Percentiles rank a stretch among this genome's conserved stretches.
phyloP scores from a whole-genome alignment of 257 asterid genomes.

The Fraxinus pennsylvanica region DNA sequence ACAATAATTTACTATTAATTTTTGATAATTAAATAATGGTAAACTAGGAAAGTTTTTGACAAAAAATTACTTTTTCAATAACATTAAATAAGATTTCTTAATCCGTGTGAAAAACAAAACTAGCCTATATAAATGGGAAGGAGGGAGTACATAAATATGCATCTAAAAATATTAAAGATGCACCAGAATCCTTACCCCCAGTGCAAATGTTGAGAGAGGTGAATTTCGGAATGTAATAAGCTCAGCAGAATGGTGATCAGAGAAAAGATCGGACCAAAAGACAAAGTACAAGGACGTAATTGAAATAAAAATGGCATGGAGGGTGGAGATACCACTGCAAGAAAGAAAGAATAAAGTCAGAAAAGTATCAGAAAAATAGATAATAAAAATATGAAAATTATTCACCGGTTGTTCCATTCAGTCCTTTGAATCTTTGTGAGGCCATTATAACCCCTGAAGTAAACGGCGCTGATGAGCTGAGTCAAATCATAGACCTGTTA shows the following conservation, averaged over 20 bases:
- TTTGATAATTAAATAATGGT: too few relatives aligned
- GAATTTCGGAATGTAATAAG: conserved; percentile 69
- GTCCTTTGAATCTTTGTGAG: conserved; percentile 77
- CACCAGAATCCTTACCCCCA: conserved; percentile 63
- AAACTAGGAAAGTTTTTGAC: too few relatives aligned
- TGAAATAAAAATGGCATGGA: conserved; percentile 86
- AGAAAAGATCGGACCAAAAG: conserved; percentile 83
- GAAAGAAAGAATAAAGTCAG: conserved; percentile 37
- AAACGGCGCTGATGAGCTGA: conserved; percentile 76
- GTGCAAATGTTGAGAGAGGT: conserved; percentile 65
- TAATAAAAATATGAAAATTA: conserved; percentile 13
- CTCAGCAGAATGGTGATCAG: conserved; percentile 55
- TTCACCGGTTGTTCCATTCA: conserved; percentile 96
- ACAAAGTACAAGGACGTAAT: conserved; percentile 73
- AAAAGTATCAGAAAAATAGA: conserved; percentile 20
- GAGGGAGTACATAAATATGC: background rate
- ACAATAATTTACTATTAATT: too few relatives aligned
- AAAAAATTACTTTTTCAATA: too few relatives aligned
- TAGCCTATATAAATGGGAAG: too few relatives aligned
- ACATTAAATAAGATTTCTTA: too few relatives aligned
- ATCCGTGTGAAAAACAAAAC: too few relatives aligned
- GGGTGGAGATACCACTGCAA: conserved; percentile 87
- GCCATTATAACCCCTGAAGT: conserved; percentile 67
- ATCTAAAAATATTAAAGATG: conserved; percentile 20
- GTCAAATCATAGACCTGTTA: conserved; percentile 76